Evolutionary conservation across 176 grass and related monocot species (phyloP).

Genomic region (Pharus latifolius): DNA sequence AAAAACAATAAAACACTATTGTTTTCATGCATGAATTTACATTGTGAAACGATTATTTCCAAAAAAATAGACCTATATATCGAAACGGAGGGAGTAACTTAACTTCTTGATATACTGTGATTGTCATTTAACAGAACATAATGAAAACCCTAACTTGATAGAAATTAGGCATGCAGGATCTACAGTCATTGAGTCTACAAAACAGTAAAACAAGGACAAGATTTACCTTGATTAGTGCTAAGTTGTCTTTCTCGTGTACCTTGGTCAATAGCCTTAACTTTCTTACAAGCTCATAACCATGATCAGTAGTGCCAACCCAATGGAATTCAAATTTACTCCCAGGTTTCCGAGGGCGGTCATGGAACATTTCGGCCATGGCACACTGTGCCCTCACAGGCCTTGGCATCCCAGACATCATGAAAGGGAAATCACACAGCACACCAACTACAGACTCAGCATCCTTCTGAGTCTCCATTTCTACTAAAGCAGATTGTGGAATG

Average conservation of each 20-base stretch:
- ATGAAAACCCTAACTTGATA: not conserved
- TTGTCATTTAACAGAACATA: not conserved
- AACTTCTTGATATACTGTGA: not conserved
- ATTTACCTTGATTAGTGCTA: slow-evolving; percentile 70
- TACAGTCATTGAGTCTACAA: not conserved
- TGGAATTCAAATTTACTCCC: slow-evolving; percentile 25
- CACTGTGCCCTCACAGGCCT: slow-evolving; percentile 43
- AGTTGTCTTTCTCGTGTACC: slow-evolving; percentile 45
- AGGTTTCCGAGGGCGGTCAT: slow-evolving; percentile 34
- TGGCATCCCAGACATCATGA: slow-evolving; percentile 78
- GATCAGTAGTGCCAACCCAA: slow-evolving; percentile 25
- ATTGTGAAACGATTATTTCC: too few species aligned
- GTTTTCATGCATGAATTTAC: too few species aligned
- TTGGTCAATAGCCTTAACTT: slow-evolving; percentile 27
- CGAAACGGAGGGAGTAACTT: not conserved
- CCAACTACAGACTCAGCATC: slow-evolving; percentile 29
- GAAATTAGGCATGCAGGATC: not conserved
- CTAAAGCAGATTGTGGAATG: slow-evolving; percentile 55
- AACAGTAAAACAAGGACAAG: not conserved
- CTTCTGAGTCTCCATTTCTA: slow-evolving; percentile 61
- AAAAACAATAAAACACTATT: too few species aligned
- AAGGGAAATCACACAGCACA: slow-evolving; percentile 52
- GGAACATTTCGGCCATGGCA: slow-evolving; percentile 60
- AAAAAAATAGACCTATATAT: too few species aligned
- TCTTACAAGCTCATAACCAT: slow-evolving; percentile 25